These are phyloP conservation scores for Aureobasidium sp. DNA, from an alignment of 2,329 filamentous ascomycete species.

Conservation along the genomic window DNA sequence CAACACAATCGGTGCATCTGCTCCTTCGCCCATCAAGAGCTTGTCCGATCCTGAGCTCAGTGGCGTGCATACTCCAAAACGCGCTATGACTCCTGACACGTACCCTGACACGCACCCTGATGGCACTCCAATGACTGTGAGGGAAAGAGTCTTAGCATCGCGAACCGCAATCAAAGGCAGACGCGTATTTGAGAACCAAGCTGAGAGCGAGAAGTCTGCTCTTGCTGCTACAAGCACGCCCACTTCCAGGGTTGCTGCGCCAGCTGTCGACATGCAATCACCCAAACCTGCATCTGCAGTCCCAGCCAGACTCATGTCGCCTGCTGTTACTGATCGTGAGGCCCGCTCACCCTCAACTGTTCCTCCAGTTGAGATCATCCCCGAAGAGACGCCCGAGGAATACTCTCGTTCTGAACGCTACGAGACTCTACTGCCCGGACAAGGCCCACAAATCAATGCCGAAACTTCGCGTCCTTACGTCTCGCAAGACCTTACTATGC, in stretches of 20 bases:
- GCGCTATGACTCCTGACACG: background rate
- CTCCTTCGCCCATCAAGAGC: conserved; percentile 17
- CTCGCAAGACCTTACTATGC: background rate
- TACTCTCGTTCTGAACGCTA: conserved; percentile 30
- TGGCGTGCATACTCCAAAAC: background rate
- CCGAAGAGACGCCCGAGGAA: conserved; percentile 26
- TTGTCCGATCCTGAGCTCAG: background rate
- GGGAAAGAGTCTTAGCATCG: background rate
- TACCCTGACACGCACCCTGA: background rate
- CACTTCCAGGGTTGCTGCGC: background rate
- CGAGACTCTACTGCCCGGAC: conserved; percentile 27
- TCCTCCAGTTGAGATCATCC: conserved; percentile 24
- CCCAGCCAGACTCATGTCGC: conserved; percentile 9
- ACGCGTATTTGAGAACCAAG: background rate
- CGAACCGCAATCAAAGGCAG: background rate
- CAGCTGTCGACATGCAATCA: background rate
- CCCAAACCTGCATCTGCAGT: conserved; percentile 15
- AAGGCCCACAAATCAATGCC: conserved; percentile 12
- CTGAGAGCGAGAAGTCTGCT: background rate
- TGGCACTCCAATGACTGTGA: background rate
- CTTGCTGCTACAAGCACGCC: background rate
- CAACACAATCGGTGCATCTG: conserved; percentile 24
- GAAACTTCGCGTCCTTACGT: background rate
- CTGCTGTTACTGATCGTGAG: conserved; percentile 15
- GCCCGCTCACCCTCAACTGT: conserved; percentile 29